These are phyloP conservation scores for Sclerospora graminicola DNA, from an alignment of 352 stramenopile genomes.

Conservation along the genomic window DNA sequence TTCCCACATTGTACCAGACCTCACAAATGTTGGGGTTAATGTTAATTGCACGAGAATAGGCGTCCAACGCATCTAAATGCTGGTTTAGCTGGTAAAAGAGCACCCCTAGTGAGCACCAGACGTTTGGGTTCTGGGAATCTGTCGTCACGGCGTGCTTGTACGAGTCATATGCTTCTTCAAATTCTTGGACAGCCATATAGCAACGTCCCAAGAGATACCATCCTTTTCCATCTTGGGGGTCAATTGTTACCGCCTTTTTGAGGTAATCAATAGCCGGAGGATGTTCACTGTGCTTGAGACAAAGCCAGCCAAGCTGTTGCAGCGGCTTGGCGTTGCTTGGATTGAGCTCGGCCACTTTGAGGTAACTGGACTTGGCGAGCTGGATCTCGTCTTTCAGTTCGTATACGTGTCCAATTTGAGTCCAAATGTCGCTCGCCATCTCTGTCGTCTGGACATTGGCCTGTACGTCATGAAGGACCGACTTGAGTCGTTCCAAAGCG, in stretches of 20 bases:
- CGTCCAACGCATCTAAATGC: conserved; percentile 79
- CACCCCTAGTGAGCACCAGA: conserved; percentile 87
- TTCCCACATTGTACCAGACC: conserved; percentile 88
- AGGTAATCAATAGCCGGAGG: conserved; percentile 76
- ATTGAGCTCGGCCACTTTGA: conserved; percentile 78
- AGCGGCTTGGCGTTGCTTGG: conserved; percentile 76
- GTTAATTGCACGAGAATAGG: conserved; percentile 85
- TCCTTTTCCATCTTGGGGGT: conserved; percentile 76
- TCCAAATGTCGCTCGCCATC: conserved; percentile 83
- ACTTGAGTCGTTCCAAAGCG: conserved; percentile 74
- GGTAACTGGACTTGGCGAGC: conserved; percentile 75
- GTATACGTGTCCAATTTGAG: conserved; percentile 81
- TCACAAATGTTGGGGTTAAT: conserved; percentile 89
- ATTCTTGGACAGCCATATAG: conserved; percentile 88
- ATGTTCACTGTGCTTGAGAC: conserved; percentile 77
- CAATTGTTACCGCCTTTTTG: conserved; percentile 73
- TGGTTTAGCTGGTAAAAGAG: conserved; percentile 88
- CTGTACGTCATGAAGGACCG: conserved; percentile 70
- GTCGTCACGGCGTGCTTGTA: conserved; percentile 86
- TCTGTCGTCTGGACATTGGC: conserved; percentile 73
- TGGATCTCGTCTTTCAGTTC: conserved; percentile 83
- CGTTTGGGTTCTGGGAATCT: conserved; percentile 86
- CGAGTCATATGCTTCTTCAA: conserved; percentile 84
- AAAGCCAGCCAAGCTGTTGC: conserved; percentile 79
- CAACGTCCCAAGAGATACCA: conserved; percentile 86